Base-by-base conservation (phyloP, 2,329 filamentous ascomycete genomes). In the Colletotrichum navitas region DNA sequence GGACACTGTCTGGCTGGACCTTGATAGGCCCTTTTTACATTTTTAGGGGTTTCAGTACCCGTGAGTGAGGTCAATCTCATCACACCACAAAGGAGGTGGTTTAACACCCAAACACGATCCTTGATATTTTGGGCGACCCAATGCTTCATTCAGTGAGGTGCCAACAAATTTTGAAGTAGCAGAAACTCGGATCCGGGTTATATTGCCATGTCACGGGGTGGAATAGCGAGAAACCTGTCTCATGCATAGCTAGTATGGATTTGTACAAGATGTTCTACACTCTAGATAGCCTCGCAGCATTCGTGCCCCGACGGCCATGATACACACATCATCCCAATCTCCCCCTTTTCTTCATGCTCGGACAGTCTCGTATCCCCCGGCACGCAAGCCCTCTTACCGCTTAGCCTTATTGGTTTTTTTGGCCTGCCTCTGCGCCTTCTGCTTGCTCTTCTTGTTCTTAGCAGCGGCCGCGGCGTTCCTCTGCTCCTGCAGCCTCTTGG, bases 401-500 rank as follows among this genome's bases (percentile, higher is more conserved):
- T 75, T 78, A 24, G 66, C 54, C 79, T 81, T 83, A 10, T 73
- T 74, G 12, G 77, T 77, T 77, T 81, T 69, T 24, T 60, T 47
- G 29, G 76, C 77, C 77, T 79, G 78, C 76, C 79, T 63, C 6
- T 79, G 78, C 16, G 78, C 80, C 78, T 83, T 82, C 75, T 79
- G 78, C 76, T 78, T 81, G 78, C 80, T 79, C 49, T 80, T 76
- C 49, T 75, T 72, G 72, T 74, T 77, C 47, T 76, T 77, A 59
- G 74, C 74, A 73, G 78, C 76, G 14, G 76, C 74, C 18, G 76
- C 76, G 32, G 72, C 75, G 56, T 75, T 71, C 56, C 51, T 77
- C 43, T 76, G 77, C 64, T 74, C 74, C 74, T 79, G 78, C 7
- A 78, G 74, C 43, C 75, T 76, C 64, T 71, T 75, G 71, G 71